Conservation (phyloP, 176 grass and related monocot species). For the Leersia perrieri region DNA sequence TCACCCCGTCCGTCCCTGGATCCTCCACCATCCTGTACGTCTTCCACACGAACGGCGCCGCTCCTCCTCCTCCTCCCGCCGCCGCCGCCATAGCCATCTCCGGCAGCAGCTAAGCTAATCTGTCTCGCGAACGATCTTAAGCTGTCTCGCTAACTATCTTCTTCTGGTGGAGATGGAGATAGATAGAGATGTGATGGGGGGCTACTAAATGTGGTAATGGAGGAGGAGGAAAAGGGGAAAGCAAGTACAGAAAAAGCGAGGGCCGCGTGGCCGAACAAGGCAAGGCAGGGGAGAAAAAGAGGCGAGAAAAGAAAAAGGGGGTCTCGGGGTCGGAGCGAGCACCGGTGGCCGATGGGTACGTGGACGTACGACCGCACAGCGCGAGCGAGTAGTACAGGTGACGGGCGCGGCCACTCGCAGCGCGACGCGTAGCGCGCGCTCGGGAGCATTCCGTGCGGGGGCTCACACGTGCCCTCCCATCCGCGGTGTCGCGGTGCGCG, state of each 20-base stretch:
- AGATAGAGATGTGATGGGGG: too few species aligned
- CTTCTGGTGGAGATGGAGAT: neutral
- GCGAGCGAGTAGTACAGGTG: neutral
- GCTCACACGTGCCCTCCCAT: conserved; percentile 16
- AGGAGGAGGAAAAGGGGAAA: neutral
- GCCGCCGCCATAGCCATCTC: neutral
- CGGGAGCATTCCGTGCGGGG: conserved; percentile 22
- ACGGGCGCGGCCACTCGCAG: neutral
- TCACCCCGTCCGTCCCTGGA: conserved; percentile 56
- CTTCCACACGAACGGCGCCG: conserved; percentile 74
- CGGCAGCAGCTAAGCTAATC: too few species aligned
- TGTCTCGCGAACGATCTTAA: neutral
- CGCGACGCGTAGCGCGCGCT: conserved; percentile 20
- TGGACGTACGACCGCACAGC: neutral
- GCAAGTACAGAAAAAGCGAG: neutral
- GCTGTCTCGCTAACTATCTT: neutral
- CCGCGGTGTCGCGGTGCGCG: neutral
- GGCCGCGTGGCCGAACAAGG: conserved; percentile 13
- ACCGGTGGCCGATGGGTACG: neutral
- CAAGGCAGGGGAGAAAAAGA: neutral
- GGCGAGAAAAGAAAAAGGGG: too few species aligned
- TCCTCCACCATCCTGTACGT: conserved; percentile 83
- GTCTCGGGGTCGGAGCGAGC: too few species aligned
- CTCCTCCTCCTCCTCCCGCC: neutral
- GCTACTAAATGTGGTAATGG: conserved; percentile 16